A percentile compares a stretch with the other conserved stretches of the same genome.
phyloP scores from a whole-genome alignment of 352 stramenopile genomes.

The Phytopythium cucurbitacearum region DNA sequence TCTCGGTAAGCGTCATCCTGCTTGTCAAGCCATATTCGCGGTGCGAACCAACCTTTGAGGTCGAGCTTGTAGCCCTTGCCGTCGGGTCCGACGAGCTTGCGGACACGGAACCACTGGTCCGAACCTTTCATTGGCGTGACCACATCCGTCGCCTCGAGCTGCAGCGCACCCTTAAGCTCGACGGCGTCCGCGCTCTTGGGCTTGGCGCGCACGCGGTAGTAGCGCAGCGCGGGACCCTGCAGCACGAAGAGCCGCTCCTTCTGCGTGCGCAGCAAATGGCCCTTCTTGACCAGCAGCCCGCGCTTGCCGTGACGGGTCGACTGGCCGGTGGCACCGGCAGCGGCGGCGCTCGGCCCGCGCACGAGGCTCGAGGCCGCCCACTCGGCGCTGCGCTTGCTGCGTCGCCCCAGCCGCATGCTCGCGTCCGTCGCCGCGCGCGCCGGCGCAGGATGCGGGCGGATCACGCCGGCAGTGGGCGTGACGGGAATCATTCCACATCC shows the following conservation, averaged over 20 bases:
- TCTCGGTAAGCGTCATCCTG: too few relatives aligned
- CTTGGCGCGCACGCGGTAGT: conserved; percentile 27
- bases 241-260: conserved; percentile 54
- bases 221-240: conserved; percentile 33
- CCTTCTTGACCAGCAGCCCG: conserved; percentile 51
- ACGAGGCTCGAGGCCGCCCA: too few relatives aligned
- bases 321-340: too few relatives aligned
- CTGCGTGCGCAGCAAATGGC: conserved; percentile 48
- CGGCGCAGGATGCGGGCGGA: background rate
- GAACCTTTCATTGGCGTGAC: conserved; percentile 44
- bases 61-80: conserved; percentile 66
- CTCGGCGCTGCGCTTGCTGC: too few relatives aligned
- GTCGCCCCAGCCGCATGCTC: background rate
- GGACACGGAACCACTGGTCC: conserved; percentile 58
- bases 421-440: background rate
- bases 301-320: conserved; percentile 9
- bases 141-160: conserved; percentile 39
- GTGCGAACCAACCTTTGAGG: conserved; percentile 41
- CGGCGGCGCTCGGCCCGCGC: too few relatives aligned
- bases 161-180: conserved; percentile 36
- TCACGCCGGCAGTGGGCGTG: conserved; percentile 1
- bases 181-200: conserved; percentile 19
- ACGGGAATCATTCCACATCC: conserved; percentile 7
- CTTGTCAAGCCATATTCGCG: background rate
- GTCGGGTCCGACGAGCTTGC: conserved; percentile 39